phyloP scores from a whole-genome alignment of 306 rosid genomes.

The Leucaena leucocephala region DNA sequence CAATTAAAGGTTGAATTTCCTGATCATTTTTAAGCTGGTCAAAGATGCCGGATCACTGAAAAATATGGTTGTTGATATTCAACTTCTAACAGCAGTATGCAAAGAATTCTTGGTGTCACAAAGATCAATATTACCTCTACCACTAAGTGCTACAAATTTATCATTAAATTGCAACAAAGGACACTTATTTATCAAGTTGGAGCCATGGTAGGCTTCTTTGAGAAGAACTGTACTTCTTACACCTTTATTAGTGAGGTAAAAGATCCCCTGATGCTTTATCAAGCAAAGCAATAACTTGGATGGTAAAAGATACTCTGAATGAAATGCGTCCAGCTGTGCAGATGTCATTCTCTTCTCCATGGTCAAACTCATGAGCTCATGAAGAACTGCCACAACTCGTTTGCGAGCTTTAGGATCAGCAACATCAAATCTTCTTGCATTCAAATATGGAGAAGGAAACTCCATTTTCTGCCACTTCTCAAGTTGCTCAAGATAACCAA shows the following conservation, averaged over 20 bases:
- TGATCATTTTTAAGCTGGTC: slow-evolving; percentile 2
- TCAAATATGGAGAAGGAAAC: slow-evolving; percentile 87
- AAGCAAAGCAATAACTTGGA: slow-evolving; percentile 60
- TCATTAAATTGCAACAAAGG: slow-evolving; percentile 24
- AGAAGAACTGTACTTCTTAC: slow-evolving; percentile 43
- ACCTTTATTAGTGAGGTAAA: slow-evolving; percentile 91
- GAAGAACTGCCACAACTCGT: slow-evolving; percentile 74
- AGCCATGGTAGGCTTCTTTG: slow-evolving; percentile 16
- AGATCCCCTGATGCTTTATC: slow-evolving; percentile 83
- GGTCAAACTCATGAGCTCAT: slow-evolving; percentile 86
- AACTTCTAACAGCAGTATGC: slow-evolving; percentile 40
- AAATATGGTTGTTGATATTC: slow-evolving; percentile 19
- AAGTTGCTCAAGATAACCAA: slow-evolving; percentile 44
- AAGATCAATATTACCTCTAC: slow-evolving; percentile 17
- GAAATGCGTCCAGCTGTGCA: slow-evolving; percentile 75
- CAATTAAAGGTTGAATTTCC: slow-evolving; percentile 10
- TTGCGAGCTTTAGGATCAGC: slow-evolving; percentile 73
- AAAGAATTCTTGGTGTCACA: slow-evolving; percentile 41
- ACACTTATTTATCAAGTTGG: slow-evolving; percentile 19
- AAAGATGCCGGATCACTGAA: slow-evolving; percentile 17
- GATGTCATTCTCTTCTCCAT: slow-evolving; percentile 84
- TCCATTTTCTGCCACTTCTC: slow-evolving; percentile 85
- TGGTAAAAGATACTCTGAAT: slow-evolving; percentile 74
- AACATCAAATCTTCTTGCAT: slow-evolving; percentile 71
- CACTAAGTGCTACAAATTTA: slow-evolving; percentile 21